A percentile compares a stretch with the other conserved stretches of the same genome.
Conservation (phyloP, 495 filamentous ascomycete genomes). For the Pseudotulostoma volvatum region DNA sequence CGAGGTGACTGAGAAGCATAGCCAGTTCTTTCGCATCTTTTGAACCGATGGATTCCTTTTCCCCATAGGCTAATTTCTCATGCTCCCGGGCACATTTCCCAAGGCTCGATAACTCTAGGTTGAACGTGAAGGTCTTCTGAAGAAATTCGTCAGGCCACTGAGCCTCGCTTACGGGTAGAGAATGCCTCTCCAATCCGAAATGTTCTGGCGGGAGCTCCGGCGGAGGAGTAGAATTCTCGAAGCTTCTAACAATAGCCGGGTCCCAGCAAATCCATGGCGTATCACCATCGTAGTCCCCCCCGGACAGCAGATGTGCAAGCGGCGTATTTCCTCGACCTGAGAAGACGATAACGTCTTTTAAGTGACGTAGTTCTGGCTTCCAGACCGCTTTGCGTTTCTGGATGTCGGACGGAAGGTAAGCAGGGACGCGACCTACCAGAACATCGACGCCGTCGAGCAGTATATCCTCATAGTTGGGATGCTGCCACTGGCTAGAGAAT, state of each 20-base stretch:
- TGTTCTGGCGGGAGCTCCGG: conserved; percentile 26
- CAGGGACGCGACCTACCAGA: conserved; percentile 72
- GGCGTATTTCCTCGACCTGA: conserved; percentile 49
- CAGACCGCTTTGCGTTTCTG: conserved; percentile 51
- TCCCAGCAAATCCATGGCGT: conserved; percentile 89
- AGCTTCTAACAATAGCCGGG: conserved; percentile 50
- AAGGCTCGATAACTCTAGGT: conserved; percentile 46
- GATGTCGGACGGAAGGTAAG: conserved; percentile 68
- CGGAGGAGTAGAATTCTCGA: conserved; percentile 45
- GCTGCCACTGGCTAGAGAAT: conserved; percentile 47
- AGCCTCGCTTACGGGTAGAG: conserved; percentile 21
- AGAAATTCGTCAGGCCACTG: conserved; percentile 30
- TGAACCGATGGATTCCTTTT: conserved; percentile 40
- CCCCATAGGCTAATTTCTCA: conserved; percentile 50
- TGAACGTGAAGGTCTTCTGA: conserved; percentile 42
- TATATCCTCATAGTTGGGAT: conserved; percentile 37
- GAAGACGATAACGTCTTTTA: conserved; percentile 82
- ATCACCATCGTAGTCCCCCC: conserved; percentile 93
- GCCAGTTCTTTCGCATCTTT: conserved; percentile 40
- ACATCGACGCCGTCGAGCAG: conserved; percentile 54
- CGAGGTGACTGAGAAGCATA: conserved; percentile 57
- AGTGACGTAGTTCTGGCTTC: conserved; percentile 50
- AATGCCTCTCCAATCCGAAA: conserved; percentile 44
- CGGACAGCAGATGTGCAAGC: conserved; percentile 68
- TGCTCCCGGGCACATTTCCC: conserved; percentile 64